Conservation (phyloP, 2,329 filamentous ascomycete species). For the Aspergillus brasiliensis region DNA sequence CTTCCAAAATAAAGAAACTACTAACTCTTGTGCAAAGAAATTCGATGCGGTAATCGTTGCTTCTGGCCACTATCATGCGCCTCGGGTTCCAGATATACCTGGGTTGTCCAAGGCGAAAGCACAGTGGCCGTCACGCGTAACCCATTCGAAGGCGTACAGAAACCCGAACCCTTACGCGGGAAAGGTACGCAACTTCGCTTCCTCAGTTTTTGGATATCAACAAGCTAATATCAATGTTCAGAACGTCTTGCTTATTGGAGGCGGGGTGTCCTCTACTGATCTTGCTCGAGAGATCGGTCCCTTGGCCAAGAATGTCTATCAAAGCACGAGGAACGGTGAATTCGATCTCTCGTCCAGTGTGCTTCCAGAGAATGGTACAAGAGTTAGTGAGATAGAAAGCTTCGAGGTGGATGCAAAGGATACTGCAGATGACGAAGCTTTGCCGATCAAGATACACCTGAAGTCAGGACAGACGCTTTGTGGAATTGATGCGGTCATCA, state of each 20-base stretch:
- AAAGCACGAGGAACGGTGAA: slow-evolving; percentile 61
- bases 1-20: too few species aligned
- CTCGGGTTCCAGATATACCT: slow-evolving; percentile 52
- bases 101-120: slow-evolving; percentile 52
- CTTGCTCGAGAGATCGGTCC: slow-evolving; percentile 56
- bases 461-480: slow-evolving; percentile 56
- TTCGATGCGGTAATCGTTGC: slow-evolving; percentile 59
- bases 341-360: slow-evolving; percentile 60
- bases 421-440: slow-evolving; percentile 31
- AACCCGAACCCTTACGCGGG: slow-evolving; percentile 51
- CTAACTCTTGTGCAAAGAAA: neutral
- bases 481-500: slow-evolving; percentile 62
- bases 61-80: slow-evolving; percentile 57
- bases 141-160: slow-evolving; percentile 57
- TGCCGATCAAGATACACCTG: slow-evolving; percentile 56
- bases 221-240: slow-evolving; percentile 21
- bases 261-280: slow-evolving; percentile 58
- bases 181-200: slow-evolving; percentile 47
- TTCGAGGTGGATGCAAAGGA: slow-evolving; percentile 41
- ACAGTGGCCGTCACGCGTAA: slow-evolving; percentile 47
- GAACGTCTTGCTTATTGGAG: slow-evolving; percentile 60
- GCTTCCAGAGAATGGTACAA: slow-evolving; percentile 56
- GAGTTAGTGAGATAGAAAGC: slow-evolving; percentile 55
- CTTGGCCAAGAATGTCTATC: slow-evolving; percentile 50
- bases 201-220: too few species aligned